Evolutionary conservation across 805 yeast genomes (phyloP), one percentile per base, ranked within the genome.

Genomic region (Diddensiella caesifluorescens): DNA sequence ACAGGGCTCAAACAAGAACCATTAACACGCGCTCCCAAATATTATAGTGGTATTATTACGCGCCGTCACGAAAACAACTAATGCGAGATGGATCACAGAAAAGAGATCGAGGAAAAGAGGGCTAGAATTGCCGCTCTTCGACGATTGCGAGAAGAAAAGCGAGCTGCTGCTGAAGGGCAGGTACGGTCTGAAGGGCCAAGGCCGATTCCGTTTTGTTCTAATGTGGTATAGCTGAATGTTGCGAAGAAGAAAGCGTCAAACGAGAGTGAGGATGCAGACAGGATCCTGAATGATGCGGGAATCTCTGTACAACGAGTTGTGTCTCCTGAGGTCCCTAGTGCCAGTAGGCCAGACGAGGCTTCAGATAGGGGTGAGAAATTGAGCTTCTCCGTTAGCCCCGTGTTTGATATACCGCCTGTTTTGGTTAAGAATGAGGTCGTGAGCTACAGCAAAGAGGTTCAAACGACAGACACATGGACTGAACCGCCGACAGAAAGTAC

Each of bases 121-220:
- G 70, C 66, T 34, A 66, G 70, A 40, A 56, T 79, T 25, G 74
- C 74, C 23, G 75, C 73, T 55, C 63, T 79, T n/a, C 60, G 77
- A 26, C 67, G 65, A 28, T 70, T 67, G 50, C 55, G 81, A 23
- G 71, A 64, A 7, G 48, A 45, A 7, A 15, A 30, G 18, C 47
- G 25, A 30, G 35, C 26, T 19, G 38, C 62, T 56, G 42, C 38
- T 22, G 31, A 30, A 18, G 26, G 39, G 20, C 12, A n/a, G n/a
- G n/a, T n/a, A n/a, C n/a, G n/a, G n/a, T n/a, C n/a, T n/a, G n/a
- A n/a, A n/a, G n/a, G n/a, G n/a, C n/a, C n/a, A n/a, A n/a, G n/a
- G n/a, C n/a, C n/a, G n/a, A n/a, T n/a, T n/a, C n/a, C n/a, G n/a
- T n/a, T n/a, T n/a, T n/a, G n/a, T n/a, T n/a, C n/a, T n/a, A n/a